Evolutionary conservation across 345 rosid genomes (phyloP).

Genomic region (Psidium friedrichsthalianum): DNA sequence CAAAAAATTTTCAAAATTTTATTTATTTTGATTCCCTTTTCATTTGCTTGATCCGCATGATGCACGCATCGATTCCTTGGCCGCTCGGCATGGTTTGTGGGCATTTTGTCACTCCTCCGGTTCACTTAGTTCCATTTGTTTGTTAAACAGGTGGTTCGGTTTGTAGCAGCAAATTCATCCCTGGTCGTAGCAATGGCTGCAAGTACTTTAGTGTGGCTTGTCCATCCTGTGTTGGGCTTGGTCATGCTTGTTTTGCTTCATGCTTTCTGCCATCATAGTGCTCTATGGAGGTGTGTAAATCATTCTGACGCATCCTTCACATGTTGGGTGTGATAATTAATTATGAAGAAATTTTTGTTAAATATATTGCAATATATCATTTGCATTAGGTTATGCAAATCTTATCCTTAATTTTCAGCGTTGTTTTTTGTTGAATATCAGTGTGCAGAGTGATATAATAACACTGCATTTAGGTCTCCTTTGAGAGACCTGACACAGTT

Average conservation of each 20-base stretch:
- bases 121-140: conserved; percentile 1
- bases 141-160: conserved; percentile 53
- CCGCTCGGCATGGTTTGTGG: not conserved
- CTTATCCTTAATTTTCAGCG: not conserved
- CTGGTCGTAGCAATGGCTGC: conserved; percentile 43
- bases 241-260: conserved; percentile 49
- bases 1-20: too few species aligned
- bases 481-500: not conserved
- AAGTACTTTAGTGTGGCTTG: conserved; percentile 48
- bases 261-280: conserved; percentile 61
- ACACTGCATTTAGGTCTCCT: not conserved
- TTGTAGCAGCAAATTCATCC: conserved; percentile 49
- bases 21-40: too few species aligned
- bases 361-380: not conserved
- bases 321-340: not conserved
- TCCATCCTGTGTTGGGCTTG: conserved; percentile 90
- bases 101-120: not conserved
- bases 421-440: not conserved
- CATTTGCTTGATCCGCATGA: too few species aligned
- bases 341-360: not conserved
- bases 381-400: not conserved
- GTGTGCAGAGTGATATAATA: not conserved
- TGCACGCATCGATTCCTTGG: too few species aligned
- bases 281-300: conserved; percentile 49
- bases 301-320: not conserved